These are phyloP conservation scores for Phytophthora rubi DNA, from an alignment of 352 stramenopile genomes.

Conservation along the genomic window DNA sequence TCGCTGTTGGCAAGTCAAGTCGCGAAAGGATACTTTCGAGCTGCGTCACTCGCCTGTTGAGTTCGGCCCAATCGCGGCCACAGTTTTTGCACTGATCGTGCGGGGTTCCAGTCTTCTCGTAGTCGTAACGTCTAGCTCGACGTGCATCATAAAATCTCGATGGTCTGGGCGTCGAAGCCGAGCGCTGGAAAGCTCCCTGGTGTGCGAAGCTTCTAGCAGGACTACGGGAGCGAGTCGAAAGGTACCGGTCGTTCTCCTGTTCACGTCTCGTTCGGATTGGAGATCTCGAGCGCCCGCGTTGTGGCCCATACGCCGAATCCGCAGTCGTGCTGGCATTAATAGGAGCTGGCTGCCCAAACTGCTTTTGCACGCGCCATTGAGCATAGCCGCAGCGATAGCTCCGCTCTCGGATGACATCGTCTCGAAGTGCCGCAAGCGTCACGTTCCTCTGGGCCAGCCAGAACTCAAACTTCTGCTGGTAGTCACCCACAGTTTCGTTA, in stretches of 20 bases:
- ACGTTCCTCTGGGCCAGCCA: constrained; percentile 30
- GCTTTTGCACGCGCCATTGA: constrained; percentile 24
- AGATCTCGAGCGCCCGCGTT: constrained; percentile 4
- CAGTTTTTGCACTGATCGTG: constrained; percentile 18
- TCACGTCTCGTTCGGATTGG: background rate
- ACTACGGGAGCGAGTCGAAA: constrained; percentile 4
- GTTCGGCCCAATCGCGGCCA: constrained; percentile 22
- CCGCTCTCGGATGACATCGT: constrained; percentile 20
- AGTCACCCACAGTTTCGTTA: constrained; percentile 20
- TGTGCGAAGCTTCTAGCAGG: background rate
- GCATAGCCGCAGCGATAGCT: constrained; percentile 27
- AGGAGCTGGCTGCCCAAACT: background rate
- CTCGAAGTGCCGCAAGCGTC: constrained; percentile 15
- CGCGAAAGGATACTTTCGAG: constrained; percentile 26
- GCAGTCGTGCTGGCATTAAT: background rate
- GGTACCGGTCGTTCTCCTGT: background rate
- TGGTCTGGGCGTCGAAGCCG: background rate
- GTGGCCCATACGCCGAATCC: background rate
- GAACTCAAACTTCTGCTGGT: constrained; percentile 39
- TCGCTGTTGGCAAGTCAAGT: constrained; percentile 11
- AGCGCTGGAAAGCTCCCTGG: background rate
- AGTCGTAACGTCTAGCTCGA: background rate
- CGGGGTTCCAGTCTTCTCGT: background rate
- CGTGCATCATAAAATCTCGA: constrained; percentile 17
- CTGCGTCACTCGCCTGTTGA: constrained; percentile 19